phyloP scores from a whole-genome alignment of 2,329 filamentous ascomycete genomes.

The Penicillium brasilianum region DNA sequence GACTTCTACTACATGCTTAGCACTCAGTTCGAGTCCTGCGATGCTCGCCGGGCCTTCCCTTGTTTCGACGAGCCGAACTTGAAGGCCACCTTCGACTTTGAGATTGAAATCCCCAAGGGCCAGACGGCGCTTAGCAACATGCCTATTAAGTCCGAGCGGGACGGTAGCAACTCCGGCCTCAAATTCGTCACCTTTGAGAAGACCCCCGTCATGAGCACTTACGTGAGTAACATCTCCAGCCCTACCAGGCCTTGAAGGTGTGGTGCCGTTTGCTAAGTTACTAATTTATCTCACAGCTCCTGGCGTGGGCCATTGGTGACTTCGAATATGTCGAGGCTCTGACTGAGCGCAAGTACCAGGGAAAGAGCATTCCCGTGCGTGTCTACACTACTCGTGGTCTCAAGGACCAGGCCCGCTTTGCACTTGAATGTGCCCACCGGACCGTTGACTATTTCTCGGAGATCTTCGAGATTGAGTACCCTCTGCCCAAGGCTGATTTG shows the following conservation, averaged over 20 bases:
- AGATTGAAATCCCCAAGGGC: conserved; percentile 87
- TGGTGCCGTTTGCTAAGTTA: conserved; percentile 55
- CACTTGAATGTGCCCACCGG: conserved; percentile 87
- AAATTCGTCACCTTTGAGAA: conserved; percentile 77
- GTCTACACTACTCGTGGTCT: conserved; percentile 96
- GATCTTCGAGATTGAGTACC: conserved; percentile 89
- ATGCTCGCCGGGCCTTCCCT: conserved; percentile 91
- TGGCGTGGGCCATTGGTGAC: conserved; percentile 94
- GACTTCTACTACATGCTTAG: conserved; percentile 77
- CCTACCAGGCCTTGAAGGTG: not conserved
- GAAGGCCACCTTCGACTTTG: conserved; percentile 93
- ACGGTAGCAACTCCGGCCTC: conserved; percentile 69
- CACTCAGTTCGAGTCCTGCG: conserved; percentile 96
- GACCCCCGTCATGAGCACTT: conserved; percentile 88
- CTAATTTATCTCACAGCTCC: conserved; percentile 61
- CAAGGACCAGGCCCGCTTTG: conserved; percentile 88
- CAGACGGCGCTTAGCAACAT: conserved; percentile 94
- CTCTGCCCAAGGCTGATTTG: conserved; percentile 87
- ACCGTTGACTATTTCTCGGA: conserved; percentile 97
- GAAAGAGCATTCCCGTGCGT: conserved; percentile 86
- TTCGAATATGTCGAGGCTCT: conserved; percentile 95
- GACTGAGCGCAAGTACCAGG: conserved; percentile 88
- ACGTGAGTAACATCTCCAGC: conserved; percentile 52
- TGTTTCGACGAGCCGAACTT: conserved; percentile 98
- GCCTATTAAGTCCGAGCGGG: conserved; percentile 76